Evolutionary conservation across 257 asterid species (phyloP).

Genomic region (Primulina eburnea): DNA sequence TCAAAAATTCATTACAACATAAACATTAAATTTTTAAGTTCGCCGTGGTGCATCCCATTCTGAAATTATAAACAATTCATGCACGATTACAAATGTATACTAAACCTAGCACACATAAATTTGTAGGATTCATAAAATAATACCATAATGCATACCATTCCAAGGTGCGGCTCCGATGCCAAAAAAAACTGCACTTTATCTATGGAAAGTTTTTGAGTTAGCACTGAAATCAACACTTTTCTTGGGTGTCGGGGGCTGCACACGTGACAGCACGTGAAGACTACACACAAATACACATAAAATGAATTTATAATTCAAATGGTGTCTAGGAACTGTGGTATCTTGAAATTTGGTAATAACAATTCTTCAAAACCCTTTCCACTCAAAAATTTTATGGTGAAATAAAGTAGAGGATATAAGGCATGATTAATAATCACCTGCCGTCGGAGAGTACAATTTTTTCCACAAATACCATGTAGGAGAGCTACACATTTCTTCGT

Average conservation of each 20-base stretch:
- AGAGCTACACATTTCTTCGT: background rate
- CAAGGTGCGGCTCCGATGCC: slow-evolving; percentile 5
- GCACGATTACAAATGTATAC: no score
- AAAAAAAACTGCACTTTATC: background rate
- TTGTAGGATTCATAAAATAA: background rate
- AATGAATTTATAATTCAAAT: background rate
- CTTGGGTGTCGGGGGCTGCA: slow-evolving; percentile 19
- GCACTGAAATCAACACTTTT: slow-evolving; percentile 18
- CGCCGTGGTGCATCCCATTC: background rate
- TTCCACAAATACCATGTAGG: no score
- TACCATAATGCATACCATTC: slow-evolving; percentile 1
- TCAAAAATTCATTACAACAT: no score
- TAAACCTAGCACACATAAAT: no score
- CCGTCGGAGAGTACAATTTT: background rate
- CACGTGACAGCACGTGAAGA: slow-evolving; percentile 50
- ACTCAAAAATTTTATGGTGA: background rate
- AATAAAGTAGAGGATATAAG: background rate
- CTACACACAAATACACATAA: background rate
- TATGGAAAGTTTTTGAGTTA: background rate
- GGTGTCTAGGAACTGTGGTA: background rate
- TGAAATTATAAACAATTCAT: background rate
- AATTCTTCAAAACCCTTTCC: background rate
- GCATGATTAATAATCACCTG: background rate
- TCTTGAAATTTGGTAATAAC: background rate
- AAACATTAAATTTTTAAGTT: background rate